phyloP scores from a whole-genome alignment of 2,329 filamentous ascomycete genomes.

The Hypoxylon sp. region DNA sequence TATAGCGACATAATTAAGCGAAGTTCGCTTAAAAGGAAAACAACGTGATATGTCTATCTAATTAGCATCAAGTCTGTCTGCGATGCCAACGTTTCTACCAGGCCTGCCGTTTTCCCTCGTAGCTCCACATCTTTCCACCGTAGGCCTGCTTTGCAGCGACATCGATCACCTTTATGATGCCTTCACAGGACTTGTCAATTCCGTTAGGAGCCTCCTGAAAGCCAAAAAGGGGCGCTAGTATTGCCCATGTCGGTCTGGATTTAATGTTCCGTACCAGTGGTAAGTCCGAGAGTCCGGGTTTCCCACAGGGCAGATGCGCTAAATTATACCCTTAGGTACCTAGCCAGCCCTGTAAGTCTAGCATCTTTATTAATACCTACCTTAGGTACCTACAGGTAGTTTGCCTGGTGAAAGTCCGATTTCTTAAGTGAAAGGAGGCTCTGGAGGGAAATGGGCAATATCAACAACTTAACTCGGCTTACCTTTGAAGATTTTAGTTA shows the following conservation, averaged over 20 bases:
- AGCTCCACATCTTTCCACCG: conserved; percentile 38
- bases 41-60: conserved; percentile 9
- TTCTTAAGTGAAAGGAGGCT: no score
- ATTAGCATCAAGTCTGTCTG: neutral
- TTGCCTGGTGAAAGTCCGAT: no score
- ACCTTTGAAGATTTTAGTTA: no score
- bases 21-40: conserved; percentile 1
- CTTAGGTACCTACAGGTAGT: no score
- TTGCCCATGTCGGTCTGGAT: conserved; percentile 61
- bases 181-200: conserved; percentile 55
- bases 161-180: conserved; percentile 50
- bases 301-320: no score
- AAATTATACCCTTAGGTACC: no score
- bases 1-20: neutral
- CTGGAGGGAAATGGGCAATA: no score
- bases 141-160: conserved; percentile 39
- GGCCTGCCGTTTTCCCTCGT: conserved; percentile 4
- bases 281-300: no score
- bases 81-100: neutral
- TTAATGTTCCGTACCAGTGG: no score
- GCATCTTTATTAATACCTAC: no score
- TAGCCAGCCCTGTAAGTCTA: no score
- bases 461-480: no score
- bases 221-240: conserved; percentile 52
- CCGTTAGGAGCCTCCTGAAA: conserved; percentile 54